These are phyloP conservation scores for Talaromyces sp. DNA, from an alignment of 2,329 filamentous ascomycete species.

Conservation along the genomic window DNA sequence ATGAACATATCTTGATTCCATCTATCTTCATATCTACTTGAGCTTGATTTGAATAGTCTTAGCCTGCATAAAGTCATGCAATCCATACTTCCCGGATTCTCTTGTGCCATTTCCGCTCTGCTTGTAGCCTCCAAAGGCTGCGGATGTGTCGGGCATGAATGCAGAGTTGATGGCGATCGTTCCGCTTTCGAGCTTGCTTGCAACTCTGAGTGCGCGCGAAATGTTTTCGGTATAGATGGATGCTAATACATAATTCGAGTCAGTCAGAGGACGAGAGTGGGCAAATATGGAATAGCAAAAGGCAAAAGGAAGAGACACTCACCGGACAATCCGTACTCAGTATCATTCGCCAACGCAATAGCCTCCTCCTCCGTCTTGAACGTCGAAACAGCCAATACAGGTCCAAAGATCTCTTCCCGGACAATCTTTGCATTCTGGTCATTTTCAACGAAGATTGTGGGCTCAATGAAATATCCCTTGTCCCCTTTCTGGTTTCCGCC, in stretches of 20 bases:
- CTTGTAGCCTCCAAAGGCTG: constrained; percentile 71
- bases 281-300: too few relatives aligned
- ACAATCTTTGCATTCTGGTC: neutral
- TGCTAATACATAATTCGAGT: neutral
- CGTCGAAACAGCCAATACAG: constrained; percentile 14
- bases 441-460: constrained; percentile 13
- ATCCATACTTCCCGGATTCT: constrained; percentile 64
- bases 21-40: neutral
- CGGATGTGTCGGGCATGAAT: constrained; percentile 10
- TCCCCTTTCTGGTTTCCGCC: constrained; percentile 3
- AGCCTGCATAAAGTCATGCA: constrained; percentile 63
- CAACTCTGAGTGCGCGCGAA: constrained; percentile 14
- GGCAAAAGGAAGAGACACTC: neutral
- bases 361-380: constrained; percentile 18
- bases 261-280: neutral
- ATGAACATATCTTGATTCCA: too few relatives aligned
- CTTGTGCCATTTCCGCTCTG: constrained; percentile 67
- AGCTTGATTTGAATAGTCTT: constrained; percentile 51
- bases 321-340: constrained; percentile 17
- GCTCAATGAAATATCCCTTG: constrained; percentile 16
- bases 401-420: constrained; percentile 18
- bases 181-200: constrained; percentile 19
- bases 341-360: constrained; percentile 18
- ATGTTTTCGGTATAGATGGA: constrained; percentile 19
- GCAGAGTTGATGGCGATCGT: constrained; percentile 22